phyloP scores from a whole-genome alignment of 2,329 filamentous ascomycete species.

The Annulohypoxylon truncatum region DNA sequence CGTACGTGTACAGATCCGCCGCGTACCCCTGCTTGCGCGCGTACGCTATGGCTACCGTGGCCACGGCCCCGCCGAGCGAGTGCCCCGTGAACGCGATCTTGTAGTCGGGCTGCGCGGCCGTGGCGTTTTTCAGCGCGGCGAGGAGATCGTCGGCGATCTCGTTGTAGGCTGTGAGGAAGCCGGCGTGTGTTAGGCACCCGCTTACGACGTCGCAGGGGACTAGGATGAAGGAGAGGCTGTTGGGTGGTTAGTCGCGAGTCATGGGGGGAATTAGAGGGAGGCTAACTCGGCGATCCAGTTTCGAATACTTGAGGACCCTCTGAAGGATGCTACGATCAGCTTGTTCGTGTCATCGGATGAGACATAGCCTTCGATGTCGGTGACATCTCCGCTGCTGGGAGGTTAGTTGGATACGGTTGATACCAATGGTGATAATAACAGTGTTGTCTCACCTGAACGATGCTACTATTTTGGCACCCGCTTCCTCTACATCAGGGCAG shows the following conservation, averaged over 20 bases:
- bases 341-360: slow-evolving; percentile 60
- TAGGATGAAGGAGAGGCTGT: slow-evolving; percentile 56
- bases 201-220: slow-evolving; percentile 53
- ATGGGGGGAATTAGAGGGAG: not conserved
- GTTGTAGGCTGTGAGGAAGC: slow-evolving; percentile 70
- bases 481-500: slow-evolving; percentile 59
- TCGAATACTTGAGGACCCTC: slow-evolving; percentile 67
- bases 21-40: slow-evolving; percentile 61
- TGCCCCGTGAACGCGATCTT: slow-evolving; percentile 72
- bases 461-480: slow-evolving; percentile 57
- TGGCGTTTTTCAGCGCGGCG: slow-evolving; percentile 58
- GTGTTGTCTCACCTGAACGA: slow-evolving; percentile 54
- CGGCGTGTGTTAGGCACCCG: slow-evolving; percentile 65
- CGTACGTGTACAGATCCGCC: slow-evolving; percentile 73
- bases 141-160: slow-evolving; percentile 61
- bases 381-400: slow-evolving; percentile 52
- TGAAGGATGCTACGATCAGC: slow-evolving; percentile 70
- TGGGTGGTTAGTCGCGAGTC: slow-evolving; percentile 17
- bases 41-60: slow-evolving; percentile 68
- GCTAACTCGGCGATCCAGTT: slow-evolving; percentile 70
- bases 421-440: not conserved
- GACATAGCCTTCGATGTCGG: slow-evolving; percentile 64
- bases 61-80: slow-evolving; percentile 75
- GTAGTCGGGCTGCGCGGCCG: slow-evolving; percentile 61
- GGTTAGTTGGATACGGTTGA: slow-evolving; percentile 32